Conservation (phyloP, 345 rosid species). For the Brassica incana region DNA sequence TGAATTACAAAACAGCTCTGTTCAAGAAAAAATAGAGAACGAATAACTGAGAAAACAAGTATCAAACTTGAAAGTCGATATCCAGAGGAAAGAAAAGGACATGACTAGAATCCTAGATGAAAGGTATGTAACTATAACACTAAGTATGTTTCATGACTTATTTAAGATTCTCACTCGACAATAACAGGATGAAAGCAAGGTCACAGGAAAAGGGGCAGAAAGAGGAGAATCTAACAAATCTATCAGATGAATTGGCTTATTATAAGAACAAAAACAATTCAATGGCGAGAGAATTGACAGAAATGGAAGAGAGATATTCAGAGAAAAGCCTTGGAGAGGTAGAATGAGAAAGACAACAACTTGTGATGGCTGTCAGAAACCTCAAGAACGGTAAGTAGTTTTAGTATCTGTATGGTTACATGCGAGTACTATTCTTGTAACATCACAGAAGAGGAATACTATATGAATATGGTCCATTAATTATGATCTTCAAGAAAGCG, state of each 20-base stretch:
- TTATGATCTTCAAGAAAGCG: slow-evolving; percentile 5
- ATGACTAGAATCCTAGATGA: slow-evolving; percentile 38
- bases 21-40: slow-evolving; percentile 63
- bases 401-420: slow-evolving; percentile 36
- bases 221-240: slow-evolving; percentile 42
- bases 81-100: slow-evolving; percentile 56
- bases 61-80: slow-evolving; percentile 48
- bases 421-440: slow-evolving; percentile 29
- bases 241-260: slow-evolving; percentile 47
- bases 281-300: slow-evolving; percentile 87
- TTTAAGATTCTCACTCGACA: not conserved
- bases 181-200: slow-evolving; percentile 44
- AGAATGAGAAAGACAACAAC: slow-evolving; percentile 91
- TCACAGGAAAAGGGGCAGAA: slow-evolving; percentile 36
- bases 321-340: slow-evolving; percentile 89
- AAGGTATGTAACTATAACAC: slow-evolving; percentile 40
- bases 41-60: slow-evolving; percentile 57
- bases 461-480: not conserved
- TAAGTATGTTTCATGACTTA: not conserved
- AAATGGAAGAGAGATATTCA: slow-evolving; percentile 90
- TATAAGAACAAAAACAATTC: slow-evolving; percentile 61
- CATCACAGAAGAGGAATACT: slow-evolving; percentile 2
- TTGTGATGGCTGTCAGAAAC: slow-evolving; percentile 79
- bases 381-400: slow-evolving; percentile 72
- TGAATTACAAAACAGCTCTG: slow-evolving; percentile 50